Evolutionary conservation across 1,284 basidiomycete species (phyloP).

Genomic region (Puccinia novopanici): DNA sequence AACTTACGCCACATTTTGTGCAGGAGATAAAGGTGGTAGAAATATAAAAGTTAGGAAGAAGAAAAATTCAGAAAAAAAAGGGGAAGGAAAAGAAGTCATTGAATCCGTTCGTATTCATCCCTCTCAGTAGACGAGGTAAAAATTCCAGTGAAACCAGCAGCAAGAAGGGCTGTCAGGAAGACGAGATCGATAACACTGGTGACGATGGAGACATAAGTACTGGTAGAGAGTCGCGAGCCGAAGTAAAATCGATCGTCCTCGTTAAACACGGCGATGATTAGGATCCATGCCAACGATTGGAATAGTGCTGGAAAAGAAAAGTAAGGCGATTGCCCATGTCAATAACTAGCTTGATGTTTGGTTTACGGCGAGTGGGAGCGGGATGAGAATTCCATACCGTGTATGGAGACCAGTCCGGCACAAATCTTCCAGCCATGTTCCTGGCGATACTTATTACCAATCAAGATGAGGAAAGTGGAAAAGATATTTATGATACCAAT

Average conservation of each 20-base stretch:
- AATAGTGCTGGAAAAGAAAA: constrained; percentile 11
- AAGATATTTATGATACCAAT: constrained; percentile 38
- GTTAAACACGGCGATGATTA: constrained; percentile 28
- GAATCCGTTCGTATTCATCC: constrained; percentile 20
- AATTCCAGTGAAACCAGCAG: constrained; percentile 41
- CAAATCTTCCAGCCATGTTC: too few relatives aligned
- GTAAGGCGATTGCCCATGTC: not conserved
- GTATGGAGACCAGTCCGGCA: too few relatives aligned
- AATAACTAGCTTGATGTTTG: too few relatives aligned
- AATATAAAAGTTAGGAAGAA: not conserved
- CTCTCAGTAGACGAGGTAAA: constrained; percentile 24
- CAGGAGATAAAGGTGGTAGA: not conserved
- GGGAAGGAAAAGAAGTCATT: not conserved
- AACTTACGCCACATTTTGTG: too few relatives aligned
- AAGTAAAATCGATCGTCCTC: too few relatives aligned
- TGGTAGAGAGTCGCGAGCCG: too few relatives aligned
- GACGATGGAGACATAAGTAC: too few relatives aligned
- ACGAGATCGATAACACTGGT: too few relatives aligned
- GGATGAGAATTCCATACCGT: too few relatives aligned
- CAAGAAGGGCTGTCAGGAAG: too few relatives aligned
- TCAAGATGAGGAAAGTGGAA: constrained; percentile 27
- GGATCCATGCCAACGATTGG: constrained; percentile 23
- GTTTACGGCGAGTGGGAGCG: too few relatives aligned
- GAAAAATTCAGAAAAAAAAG: not conserved
- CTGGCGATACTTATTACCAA: too few relatives aligned